phyloP scores from a whole-genome alignment of 2,329 filamentous ascomycete genomes.

The Colletotrichum truncatum region DNA sequence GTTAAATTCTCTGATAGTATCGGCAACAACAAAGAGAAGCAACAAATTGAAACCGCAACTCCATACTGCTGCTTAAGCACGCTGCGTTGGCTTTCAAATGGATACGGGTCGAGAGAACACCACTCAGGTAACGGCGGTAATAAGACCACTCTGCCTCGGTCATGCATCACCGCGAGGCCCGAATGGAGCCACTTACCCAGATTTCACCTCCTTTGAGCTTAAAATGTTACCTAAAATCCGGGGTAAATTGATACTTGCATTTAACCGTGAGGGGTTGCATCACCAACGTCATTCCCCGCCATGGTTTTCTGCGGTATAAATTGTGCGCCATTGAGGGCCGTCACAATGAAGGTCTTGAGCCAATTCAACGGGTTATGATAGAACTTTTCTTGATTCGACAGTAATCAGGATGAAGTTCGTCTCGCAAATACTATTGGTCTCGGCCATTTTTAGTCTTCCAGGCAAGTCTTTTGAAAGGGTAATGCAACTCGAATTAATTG shows the following conservation, averaged over 20 bases:
- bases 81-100: no score
- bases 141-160: not conserved
- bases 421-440: not conserved
- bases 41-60: no score
- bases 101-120: not conserved
- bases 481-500: not conserved
- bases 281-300: not conserved
- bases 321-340: not conserved
- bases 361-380: not conserved
- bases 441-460: not conserved
- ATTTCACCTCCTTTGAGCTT: not conserved
- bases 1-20: no score
- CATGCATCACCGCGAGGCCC: not conserved
- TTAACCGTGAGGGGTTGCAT: conserved; percentile 27
- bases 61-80: no score
- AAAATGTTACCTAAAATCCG: conserved; percentile 7
- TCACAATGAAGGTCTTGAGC: not conserved
- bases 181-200: not conserved
- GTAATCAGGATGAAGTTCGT: not conserved
- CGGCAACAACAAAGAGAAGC: no score
- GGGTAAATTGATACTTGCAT: conserved; percentile 20
- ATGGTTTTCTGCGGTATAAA: not conserved
- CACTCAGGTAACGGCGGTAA: not conserved
- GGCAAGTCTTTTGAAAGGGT: not conserved
- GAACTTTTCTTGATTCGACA: not conserved